Conservation (phyloP, 2,329 filamentous ascomycete species). For the Diaporthe nobilis region DNA sequence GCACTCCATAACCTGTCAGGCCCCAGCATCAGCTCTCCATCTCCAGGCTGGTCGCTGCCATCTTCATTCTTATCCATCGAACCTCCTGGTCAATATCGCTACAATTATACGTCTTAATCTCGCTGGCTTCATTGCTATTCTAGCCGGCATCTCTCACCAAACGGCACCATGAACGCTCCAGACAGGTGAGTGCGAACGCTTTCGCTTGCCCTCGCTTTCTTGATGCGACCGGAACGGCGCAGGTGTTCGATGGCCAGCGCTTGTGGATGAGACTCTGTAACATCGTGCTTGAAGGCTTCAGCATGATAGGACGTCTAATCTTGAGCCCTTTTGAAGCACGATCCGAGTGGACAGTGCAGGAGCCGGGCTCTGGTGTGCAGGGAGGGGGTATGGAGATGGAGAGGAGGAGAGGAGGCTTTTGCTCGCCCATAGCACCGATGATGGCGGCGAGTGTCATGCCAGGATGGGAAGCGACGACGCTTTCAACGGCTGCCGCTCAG, state of each 20-base stretch:
- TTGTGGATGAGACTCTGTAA: neutral
- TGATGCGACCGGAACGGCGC: neutral
- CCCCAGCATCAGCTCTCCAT: neutral
- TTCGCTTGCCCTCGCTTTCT: neutral
- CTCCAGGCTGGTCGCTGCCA: neutral
- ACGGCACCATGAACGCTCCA: constrained; percentile 67
- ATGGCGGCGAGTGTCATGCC: neutral
- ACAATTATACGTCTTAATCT: neutral
- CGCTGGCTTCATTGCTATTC: neutral
- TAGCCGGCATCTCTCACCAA: neutral
- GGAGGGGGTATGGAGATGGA: neutral
- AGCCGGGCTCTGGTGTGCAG: neutral
- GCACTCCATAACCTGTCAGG: neutral
- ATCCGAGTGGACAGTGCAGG: constrained; percentile 29
- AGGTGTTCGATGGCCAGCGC: neutral
- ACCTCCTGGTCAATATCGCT: neutral
- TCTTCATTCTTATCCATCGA: constrained; percentile 7
- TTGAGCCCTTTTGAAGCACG: neutral
- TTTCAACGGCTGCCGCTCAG: neutral
- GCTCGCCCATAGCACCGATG: neutral
- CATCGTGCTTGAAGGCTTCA: neutral
- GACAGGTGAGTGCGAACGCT: constrained; percentile 62
- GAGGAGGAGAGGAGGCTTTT: neutral
- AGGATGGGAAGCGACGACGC: neutral
- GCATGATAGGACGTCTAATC: neutral